Conservation (phyloP, 257 asterid genomes). For the Anisodus tanguticus region DNA sequence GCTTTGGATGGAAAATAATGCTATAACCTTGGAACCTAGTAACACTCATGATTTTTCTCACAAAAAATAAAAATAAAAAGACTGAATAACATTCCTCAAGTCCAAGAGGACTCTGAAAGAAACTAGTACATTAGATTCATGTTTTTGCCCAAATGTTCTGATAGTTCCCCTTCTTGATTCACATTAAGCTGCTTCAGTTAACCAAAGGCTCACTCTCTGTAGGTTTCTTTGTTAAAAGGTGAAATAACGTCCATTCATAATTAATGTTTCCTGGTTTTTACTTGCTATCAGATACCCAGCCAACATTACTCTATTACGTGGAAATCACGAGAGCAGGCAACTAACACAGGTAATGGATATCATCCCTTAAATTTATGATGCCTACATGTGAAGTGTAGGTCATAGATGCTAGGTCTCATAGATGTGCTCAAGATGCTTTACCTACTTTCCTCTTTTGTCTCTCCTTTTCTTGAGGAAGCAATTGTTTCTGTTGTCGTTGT, state of each 20-base stretch:
- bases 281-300: constrained; percentile 80
- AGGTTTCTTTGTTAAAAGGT: neutral
- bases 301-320: constrained; percentile 91
- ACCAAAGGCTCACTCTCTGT: neutral
- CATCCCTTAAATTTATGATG: constrained; percentile 4
- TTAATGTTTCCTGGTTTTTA: constrained; percentile 22
- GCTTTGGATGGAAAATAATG: neutral
- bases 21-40: neutral
- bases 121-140: neutral
- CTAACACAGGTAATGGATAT: constrained; percentile 73
- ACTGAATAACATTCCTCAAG: neutral
- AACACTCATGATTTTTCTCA: neutral
- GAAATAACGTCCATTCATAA: neutral
- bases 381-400: constrained; percentile 17
- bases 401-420: constrained; percentile 17
- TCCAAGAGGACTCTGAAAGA: neutral
- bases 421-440: neutral
- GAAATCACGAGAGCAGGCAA: constrained; percentile 98
- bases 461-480: neutral
- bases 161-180: constrained; percentile 16
- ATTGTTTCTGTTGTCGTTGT: neutral
- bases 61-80: neutral
- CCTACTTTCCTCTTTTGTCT: neutral
- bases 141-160: neutral
- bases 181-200: neutral